A percentile compares a stretch with the other conserved stretches of the same genome.
Evolutionary conservation across 345 rosid genomes (phyloP).

Genomic region (Bruguiera gymnorhiza): DNA sequence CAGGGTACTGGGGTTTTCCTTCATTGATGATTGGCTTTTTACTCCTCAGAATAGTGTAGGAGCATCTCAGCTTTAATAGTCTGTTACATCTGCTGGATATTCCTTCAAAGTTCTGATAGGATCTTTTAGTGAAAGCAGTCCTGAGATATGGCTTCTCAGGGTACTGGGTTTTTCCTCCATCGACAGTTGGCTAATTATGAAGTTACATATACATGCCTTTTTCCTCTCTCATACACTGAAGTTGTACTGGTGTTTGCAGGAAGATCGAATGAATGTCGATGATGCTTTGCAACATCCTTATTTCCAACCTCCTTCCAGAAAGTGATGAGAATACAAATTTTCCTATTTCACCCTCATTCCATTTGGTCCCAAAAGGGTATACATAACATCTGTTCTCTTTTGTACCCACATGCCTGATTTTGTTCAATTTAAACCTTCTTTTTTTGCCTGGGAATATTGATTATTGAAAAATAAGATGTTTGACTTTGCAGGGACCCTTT

Average conservation of each 20-base stretch:
- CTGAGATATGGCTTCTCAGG: neutral
- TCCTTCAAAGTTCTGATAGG: neutral
- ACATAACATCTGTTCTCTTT: neutral
- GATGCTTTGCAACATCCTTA: constrained; percentile 83
- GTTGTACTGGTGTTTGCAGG: constrained; percentile 35
- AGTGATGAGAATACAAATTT: constrained; percentile 11
- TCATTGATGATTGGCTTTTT: neutral
- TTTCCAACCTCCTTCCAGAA: constrained; percentile 49
- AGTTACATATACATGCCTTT: neutral
- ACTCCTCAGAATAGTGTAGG: too few species aligned
- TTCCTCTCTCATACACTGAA: neutral
- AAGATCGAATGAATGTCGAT: constrained; percentile 61
- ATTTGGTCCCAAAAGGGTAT: neutral
- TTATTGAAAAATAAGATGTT: neutral
- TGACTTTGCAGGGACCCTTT: neutral
- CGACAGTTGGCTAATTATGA: neutral
- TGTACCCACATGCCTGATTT: neutral
- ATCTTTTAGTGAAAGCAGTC: neutral
- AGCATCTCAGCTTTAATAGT: too few species aligned
- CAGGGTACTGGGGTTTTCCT: neutral
- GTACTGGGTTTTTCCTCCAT: neutral
- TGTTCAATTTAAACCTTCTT: neutral
- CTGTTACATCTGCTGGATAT: neutral
- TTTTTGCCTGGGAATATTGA: neutral
- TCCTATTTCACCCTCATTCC: neutral